These are phyloP conservation scores for Xylogone sp. DNA, from an alignment of 2,329 filamentous ascomycete species.

Conservation along the genomic window DNA sequence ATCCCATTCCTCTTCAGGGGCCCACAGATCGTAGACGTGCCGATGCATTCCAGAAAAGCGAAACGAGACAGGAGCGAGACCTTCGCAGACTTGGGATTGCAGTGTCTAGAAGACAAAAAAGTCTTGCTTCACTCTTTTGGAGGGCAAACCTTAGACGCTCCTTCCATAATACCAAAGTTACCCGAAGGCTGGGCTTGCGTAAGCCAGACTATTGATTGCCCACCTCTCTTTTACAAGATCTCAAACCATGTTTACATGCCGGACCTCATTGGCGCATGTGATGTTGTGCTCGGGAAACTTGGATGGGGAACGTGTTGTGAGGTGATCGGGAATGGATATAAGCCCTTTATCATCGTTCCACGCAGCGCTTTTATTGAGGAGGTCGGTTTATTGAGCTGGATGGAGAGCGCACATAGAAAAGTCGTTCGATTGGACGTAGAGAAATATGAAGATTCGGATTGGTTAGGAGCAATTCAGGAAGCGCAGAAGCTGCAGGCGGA, in stretches of 20 bases:
- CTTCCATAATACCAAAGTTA: conserved; percentile 6
- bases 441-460: conserved; percentile 7
- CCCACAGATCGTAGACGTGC: conserved; percentile 8
- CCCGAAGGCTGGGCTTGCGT: conserved; percentile 13
- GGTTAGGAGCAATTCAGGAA: conserved; percentile 6
- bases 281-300: conserved; percentile 14
- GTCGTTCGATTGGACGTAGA: conserved; percentile 11
- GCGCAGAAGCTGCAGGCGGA: conserved; percentile 3
- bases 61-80: conserved; percentile 5
- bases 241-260: conserved; percentile 13
- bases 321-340: conserved; percentile 14
- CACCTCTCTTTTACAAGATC: conserved; percentile 13
- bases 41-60: conserved; percentile 13
- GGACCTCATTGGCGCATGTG: conserved; percentile 12
- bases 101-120: conserved; percentile 4
- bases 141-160: conserved; percentile 5
- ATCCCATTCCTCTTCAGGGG: conserved; percentile 10
- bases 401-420: conserved; percentile 11
- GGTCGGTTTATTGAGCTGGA: conserved; percentile 11
- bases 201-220: conserved; percentile 13
- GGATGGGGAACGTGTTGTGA: conserved; percentile 15
- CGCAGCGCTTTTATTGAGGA: conserved; percentile 14
- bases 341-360: conserved; percentile 11
- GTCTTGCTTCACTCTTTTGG: conserved; percentile 9
- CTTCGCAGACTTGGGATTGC: conserved; percentile 1